Evolutionary conservation across 2,329 filamentous ascomycete species (phyloP).

Genomic region (Nemania sp.): DNA sequence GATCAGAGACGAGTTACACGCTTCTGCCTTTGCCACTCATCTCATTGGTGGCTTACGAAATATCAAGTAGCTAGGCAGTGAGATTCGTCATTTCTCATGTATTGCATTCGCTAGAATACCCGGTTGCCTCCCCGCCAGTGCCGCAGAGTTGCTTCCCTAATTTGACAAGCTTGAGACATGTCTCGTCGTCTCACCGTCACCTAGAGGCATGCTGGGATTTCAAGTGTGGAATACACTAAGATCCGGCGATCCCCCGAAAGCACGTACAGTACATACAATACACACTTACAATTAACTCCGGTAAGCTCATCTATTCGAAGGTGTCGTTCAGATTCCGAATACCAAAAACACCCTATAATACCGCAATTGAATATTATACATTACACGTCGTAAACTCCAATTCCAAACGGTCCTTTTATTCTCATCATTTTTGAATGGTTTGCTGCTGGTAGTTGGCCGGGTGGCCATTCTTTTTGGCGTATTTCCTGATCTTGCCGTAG

Average conservation of each 20-base stretch:
- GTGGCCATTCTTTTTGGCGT: constrained; percentile 69
- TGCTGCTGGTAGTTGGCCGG: constrained; percentile 62
- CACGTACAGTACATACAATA: no score
- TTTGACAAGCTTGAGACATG: constrained; percentile 9
- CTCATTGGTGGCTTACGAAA: background rate
- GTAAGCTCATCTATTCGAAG: background rate
- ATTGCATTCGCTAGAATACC: background rate
- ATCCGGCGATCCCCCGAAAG: background rate
- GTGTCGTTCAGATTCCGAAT: background rate
- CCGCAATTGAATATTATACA: constrained; percentile 20
- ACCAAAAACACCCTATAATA: background rate
- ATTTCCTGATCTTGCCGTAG: constrained; percentile 68
- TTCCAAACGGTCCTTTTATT: constrained; percentile 40
- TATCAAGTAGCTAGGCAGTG: background rate
- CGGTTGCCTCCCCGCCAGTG: no score
- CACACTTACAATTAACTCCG: background rate
- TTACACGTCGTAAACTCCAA: constrained; percentile 10
- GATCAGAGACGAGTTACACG: no score
- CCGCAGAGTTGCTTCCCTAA: background rate
- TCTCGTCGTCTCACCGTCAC: constrained; percentile 1
- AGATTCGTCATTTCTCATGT: background rate
- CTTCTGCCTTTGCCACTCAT: background rate
- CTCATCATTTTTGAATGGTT: constrained; percentile 26
- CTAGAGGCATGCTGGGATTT: background rate
- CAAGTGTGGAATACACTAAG: background rate